Conservation (phyloP, 305 asterid species). For the Striga hermonthica region DNA sequence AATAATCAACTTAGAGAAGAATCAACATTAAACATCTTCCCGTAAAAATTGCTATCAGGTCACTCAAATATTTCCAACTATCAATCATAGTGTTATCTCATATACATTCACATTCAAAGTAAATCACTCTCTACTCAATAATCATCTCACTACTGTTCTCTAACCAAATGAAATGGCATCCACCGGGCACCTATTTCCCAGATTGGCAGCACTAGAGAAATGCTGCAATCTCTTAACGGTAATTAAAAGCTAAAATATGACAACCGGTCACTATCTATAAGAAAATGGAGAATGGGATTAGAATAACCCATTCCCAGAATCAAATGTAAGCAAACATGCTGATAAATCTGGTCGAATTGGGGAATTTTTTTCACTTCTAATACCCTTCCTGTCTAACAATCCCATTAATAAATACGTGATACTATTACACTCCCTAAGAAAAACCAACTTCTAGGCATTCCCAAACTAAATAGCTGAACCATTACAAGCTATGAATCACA, state of each 20-base stretch:
- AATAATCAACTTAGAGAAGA: too few relatives aligned
- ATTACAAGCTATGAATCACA: slow-evolving; percentile 4
- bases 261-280: neutral
- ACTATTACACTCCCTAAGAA: neutral
- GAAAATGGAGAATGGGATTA: too few relatives aligned
- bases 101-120: too few relatives aligned
- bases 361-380: slow-evolving; percentile 15
- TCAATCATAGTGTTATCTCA: too few relatives aligned
- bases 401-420: neutral
- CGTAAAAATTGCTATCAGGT: too few relatives aligned
- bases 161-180: too few relatives aligned
- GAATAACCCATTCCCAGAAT: too few relatives aligned
- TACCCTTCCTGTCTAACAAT: slow-evolving; percentile 6
- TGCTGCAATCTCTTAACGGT: slow-evolving; percentile 5
- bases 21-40: too few relatives aligned
- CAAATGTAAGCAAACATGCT: neutral
- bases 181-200: neutral
- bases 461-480: slow-evolving; percentile 25
- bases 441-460: neutral
- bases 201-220: slow-evolving; percentile 1
- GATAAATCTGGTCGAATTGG: slow-evolving; percentile 8
- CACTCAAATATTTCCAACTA: too few relatives aligned
- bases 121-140: too few relatives aligned
- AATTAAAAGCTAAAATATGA: neutral
- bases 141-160: too few relatives aligned